These are phyloP conservation scores for Yamadazyma akitaensis DNA, from an alignment of 805 yeast species.

Conservation along the genomic window DNA sequence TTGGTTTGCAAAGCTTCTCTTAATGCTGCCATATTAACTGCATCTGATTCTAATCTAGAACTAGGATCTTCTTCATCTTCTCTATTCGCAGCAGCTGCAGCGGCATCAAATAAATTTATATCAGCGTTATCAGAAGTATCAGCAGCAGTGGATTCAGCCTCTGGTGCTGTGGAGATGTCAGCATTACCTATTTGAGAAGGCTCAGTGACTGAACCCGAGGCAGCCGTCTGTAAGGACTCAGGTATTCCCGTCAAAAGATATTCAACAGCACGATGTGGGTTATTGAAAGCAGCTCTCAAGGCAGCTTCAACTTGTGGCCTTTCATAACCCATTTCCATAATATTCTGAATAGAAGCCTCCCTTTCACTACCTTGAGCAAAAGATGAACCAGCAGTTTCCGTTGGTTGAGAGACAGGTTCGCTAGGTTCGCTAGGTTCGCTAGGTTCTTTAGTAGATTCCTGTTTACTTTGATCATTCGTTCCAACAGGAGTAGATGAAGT, in stretches of 20 bases:
- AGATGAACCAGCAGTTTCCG: conserved; percentile 32
- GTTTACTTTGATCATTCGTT: background rate
- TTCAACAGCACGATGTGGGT: conserved; percentile 98
- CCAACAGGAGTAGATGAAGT: conserved; percentile 22
- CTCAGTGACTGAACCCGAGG: conserved; percentile 10
- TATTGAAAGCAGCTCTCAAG: conserved; percentile 90
- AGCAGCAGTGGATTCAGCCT: conserved; percentile 20
- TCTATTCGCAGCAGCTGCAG: conserved; percentile 26
- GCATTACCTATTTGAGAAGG: conserved; percentile 8
- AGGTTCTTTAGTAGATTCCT: conserved; percentile 6
- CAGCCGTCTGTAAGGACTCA: conserved; percentile 46
- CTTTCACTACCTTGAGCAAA: conserved; percentile 78
- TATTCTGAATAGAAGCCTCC: conserved; percentile 72
- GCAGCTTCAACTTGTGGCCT: conserved; percentile 87
- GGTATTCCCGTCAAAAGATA: conserved; percentile 89
- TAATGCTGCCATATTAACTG: conserved; percentile 50
- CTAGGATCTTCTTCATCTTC: conserved; percentile 23
- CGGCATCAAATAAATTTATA: conserved; percentile 54
- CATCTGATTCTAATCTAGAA: conserved; percentile 41
- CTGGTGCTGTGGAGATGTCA: conserved; percentile 11
- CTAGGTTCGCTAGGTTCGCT: conserved; percentile 9
- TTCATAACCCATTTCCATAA: conserved; percentile 95
- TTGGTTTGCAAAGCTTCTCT: conserved; percentile 78
- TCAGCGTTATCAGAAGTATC: conserved; percentile 20
- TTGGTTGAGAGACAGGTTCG: conserved; percentile 7